Evolutionary conservation across 179 eudicot species (phyloP), one percentile per base, ranked within the genome.

Genomic region (Heliamphora pulchella): DNA sequence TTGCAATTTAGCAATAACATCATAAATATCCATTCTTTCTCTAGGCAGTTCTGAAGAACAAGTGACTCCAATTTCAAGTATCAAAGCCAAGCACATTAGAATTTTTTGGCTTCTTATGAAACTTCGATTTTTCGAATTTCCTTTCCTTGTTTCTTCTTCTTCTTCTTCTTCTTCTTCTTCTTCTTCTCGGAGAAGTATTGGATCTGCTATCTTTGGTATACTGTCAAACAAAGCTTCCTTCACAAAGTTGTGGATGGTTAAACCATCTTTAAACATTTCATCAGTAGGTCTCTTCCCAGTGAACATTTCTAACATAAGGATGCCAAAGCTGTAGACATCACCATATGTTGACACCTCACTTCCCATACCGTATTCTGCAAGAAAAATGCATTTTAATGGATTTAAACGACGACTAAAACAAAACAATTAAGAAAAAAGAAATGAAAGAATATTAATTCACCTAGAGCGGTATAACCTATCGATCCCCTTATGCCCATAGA

Each of bases 41-140:
- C 4, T 74, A 17, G 77, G 57, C 10, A 55, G 13, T 74, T 53
- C 77, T 39, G 5, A 8, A 39, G 64, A 74, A 74, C 77, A 74
- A 22, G 63, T 18, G 6, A 74, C 20, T 31, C 77, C 77, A 55
- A 74, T 57, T 74, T 31, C 47, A 55, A 74, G 4, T 14, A 74
- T 5, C 39, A 20, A 55, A 74, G 17, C 20, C 77, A 74, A 57
- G 11, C 64, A 59, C 64, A 15, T 20, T 14, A 54, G 13, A 10
- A 3, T 54, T 14, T 54, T 54, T 54, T 54, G 13, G 11, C 58
- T 14, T 5, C 58, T 54, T 54, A 54, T 54, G 58, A 54, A 54
- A 2, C 58, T 59, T 17, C 8, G 13, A 0, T 51, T 54, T 54
- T 54, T 54, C 13, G 58, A 54, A 8, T 54, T 54, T 54, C 10